Conservation (phyloP, 306 rosid genomes). For the Acmispon strigosus region DNA sequence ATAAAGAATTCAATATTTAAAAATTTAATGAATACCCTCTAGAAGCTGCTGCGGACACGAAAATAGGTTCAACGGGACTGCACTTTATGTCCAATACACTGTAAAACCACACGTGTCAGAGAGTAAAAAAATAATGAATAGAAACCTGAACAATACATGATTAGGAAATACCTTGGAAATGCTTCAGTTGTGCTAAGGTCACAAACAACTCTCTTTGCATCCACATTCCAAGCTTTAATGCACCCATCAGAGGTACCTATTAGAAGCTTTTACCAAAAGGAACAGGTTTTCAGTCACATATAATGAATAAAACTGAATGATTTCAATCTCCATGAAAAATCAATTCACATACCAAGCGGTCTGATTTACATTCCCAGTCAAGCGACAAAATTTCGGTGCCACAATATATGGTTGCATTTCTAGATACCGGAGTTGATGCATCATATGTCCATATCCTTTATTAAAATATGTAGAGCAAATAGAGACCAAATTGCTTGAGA, state of each 20-base stretch:
- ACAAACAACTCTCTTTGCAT: conserved; percentile 96
- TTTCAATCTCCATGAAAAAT: not conserved
- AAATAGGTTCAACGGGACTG: conserved; percentile 93
- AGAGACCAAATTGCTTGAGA: conserved; percentile 12
- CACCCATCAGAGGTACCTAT: conserved; percentile 93
- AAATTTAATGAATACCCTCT: conserved; percentile 52
- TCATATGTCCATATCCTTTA: conserved; percentile 95
- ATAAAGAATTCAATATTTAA: not conserved
- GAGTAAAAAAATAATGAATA: conserved; percentile 5
- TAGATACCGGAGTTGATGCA: conserved; percentile 76
- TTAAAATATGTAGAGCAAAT: conserved; percentile 13
- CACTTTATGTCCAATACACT: conserved; percentile 93
- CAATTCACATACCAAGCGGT: conserved; percentile 74
- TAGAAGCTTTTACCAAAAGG: conserved; percentile 70
- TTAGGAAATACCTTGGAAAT: conserved; percentile 69
- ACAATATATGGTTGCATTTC: conserved; percentile 97
- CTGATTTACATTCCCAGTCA: conserved; percentile 98
- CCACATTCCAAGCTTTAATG: conserved; percentile 95
- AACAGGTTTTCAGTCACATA: conserved; percentile 25
- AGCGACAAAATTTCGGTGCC: conserved; percentile 87
- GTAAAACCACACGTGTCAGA: conserved; percentile 28
- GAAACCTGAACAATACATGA: not conserved
- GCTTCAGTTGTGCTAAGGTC: conserved; percentile 75
- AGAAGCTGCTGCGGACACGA: conserved; percentile 94
- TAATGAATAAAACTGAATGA: not conserved